Percentiles rank a stretch among this genome's conserved stretches.
Evolutionary conservation across 352 stramenopile genomes (phyloP).

Genomic region (Pythium rhizo-oryzae): DNA sequence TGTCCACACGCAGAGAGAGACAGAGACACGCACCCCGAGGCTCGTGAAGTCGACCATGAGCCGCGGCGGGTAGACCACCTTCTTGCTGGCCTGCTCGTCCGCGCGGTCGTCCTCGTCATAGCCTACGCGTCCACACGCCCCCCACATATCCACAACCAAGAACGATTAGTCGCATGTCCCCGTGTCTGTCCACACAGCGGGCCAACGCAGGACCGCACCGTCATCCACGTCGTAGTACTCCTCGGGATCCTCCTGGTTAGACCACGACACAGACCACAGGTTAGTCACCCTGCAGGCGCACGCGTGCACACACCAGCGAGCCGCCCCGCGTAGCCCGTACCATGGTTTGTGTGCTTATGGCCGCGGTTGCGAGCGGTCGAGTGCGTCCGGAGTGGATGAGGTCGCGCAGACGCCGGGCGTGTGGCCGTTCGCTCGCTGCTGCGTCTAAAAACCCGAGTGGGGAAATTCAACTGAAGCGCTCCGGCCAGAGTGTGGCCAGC

Average conservation of each 20-base stretch:
- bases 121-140: not conserved
- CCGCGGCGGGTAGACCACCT: conserved; percentile 65
- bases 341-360: conserved; percentile 2
- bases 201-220: not conserved
- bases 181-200: not conserved
- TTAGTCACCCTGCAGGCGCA: not conserved
- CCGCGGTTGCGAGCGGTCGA: not conserved
- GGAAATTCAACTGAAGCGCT: conserved; percentile 16
- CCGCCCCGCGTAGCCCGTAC: not conserved
- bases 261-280: not conserved
- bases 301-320: not conserved
- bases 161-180: not conserved
- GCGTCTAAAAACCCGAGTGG: conserved; percentile 9
- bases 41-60: conserved; percentile 88
- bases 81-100: conserved; percentile 30
- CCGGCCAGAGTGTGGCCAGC: conserved; percentile 11
- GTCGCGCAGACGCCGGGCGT: not conserved
- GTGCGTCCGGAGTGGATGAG: not conserved
- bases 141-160: not conserved
- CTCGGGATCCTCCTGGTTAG: conserved; percentile 30
- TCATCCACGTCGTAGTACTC: conserved; percentile 37
- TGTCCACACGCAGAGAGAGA: not conserved
- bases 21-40: conserved; percentile 53
- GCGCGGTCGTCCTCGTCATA: conserved; percentile 40
- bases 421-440: conserved; percentile 2